Conservation (phyloP, 306 rosid genomes). For the Quercus mongolica region DNA sequence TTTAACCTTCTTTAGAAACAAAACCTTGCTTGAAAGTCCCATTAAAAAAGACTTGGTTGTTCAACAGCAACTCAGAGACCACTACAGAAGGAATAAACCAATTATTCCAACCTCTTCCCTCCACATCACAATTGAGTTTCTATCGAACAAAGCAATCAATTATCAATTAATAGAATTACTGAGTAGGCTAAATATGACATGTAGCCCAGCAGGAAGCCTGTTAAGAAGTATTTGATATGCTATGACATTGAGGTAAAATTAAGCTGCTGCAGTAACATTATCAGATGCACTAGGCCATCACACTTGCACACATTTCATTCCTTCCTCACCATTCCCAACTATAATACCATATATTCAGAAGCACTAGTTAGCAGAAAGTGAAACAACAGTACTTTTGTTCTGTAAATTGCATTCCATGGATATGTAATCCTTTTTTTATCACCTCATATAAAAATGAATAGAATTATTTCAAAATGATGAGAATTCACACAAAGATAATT, state of each 20-base stretch:
- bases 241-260: background rate
- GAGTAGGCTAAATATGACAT: background rate
- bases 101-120: background rate
- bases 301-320: background rate
- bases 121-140: background rate
- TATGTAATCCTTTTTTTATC: background rate
- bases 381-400: background rate
- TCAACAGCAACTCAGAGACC: background rate
- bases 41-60: background rate
- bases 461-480: background rate
- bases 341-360: background rate
- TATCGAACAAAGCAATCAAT: background rate
- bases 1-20: background rate
- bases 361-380: background rate
- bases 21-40: background rate
- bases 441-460: background rate
- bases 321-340: background rate
- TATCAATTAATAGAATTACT: background rate
- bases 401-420: background rate
- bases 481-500: background rate
- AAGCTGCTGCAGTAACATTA: background rate
- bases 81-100: background rate
- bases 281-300: background rate
- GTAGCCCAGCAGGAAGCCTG: background rate
- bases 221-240: background rate